Evolutionary conservation across 2,329 filamentous ascomycete species (phyloP), one percentile per base, ranked within the genome.

Genomic region (Dichotomopilus funicola): DNA sequence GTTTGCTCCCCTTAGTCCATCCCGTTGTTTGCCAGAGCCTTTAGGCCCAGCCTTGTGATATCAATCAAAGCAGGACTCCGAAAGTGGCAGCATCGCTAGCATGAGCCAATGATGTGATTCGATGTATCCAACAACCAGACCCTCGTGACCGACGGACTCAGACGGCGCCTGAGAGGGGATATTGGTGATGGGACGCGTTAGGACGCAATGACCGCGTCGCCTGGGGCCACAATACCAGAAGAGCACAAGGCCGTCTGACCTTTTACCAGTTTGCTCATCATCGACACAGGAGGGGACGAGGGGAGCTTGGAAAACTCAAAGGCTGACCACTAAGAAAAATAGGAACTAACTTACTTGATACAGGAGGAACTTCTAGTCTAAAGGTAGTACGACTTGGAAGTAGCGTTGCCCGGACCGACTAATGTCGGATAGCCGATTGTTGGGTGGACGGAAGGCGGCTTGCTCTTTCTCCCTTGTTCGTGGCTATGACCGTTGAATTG

Each of bases 1-100:
- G 52, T 46, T 13, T 35, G 31, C 35, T 34, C 7, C 45, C 45
- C 13, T 41, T 53, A 31, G 44, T 49, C 62, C 53, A 53, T 45
- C 27, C 9, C n/a, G 13, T 19, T 65, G 62, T 64, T 54, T 59
- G 55, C 61, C 61, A 65, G 60, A 57, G 64, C 64, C 66, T 66
- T 84, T 66, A 66, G 74, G 78, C 76, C 73, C 77, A 71, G 80
- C 80, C 79, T 72, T 70, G 75, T 78, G 58, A 71, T 61, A 66
- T 63, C 60, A 68, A 64, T 69, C 71, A 70, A 75, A 73, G 68
- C 65, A 64, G 66, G 75, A 77, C 77, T 81, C 79, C 80, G 75
- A 71, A 75, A 75, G 76, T 72, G 72, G 77, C 71, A 63, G 54
- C 53, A 47, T 53, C 35, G 44, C 44, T 38, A 61, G 66, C 59